Conservation (phyloP, 768 basidiomycete species). For the Tricholoma matsutake region DNA sequence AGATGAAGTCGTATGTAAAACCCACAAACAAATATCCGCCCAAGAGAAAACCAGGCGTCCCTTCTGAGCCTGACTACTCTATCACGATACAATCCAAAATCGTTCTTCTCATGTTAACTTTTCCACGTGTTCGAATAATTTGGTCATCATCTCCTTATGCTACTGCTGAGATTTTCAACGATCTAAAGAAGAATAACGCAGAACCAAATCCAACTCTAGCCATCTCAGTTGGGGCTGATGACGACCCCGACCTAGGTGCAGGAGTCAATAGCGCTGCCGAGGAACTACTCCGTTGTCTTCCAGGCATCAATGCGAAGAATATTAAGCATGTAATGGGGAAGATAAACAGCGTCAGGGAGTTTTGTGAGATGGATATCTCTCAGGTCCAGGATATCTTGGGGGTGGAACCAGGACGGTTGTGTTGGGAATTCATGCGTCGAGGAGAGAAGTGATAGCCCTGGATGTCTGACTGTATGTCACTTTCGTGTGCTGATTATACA, state of each 20-base stretch:
- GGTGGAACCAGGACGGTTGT: constrained; percentile 73
- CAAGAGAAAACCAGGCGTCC: constrained; percentile 42
- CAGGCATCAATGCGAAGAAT: constrained; percentile 84
- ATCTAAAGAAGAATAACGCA: constrained; percentile 74
- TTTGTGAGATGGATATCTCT: constrained; percentile 60
- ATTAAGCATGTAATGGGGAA: constrained; percentile 80
- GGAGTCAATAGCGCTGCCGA: constrained; percentile 75
- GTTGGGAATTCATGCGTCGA: constrained; percentile 79
- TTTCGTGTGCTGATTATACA: neutral
- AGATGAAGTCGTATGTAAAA: constrained; percentile 68
- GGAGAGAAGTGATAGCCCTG: constrained; percentile 42
- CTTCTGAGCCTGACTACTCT: constrained; percentile 31
- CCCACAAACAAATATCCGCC: constrained; percentile 52
- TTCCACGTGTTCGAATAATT: constrained; percentile 90
- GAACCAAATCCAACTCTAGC: constrained; percentile 83
- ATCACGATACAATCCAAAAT: constrained; percentile 85
- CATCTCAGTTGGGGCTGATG: constrained; percentile 77
- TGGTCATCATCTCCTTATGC: constrained; percentile 97
- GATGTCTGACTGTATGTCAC: neutral
- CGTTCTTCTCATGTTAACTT: constrained; percentile 82
- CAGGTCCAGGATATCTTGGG: constrained; percentile 76
- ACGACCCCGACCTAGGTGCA: constrained; percentile 61
- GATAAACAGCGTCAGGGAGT: constrained; percentile 71
- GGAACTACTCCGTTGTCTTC: constrained; percentile 78
- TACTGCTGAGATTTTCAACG: constrained; percentile 88